A percentile compares a stretch with the other conserved stretches of the same genome.
phyloP scores from a whole-genome alignment of 176 grass and related monocot species.

The Hordeum vulgare region MorexV3_pseudomolecules_assembly NC_058520.1:536198710-536199209 shows the following conservation, averaged over 20 bases:
- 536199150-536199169: slow-evolving; percentile 72
- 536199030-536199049: no score
- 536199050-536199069: no score
- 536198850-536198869: neutral
- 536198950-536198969: no score
- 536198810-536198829: neutral
- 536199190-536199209: slow-evolving; percentile 99
- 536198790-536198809: neutral
- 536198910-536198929: no score
- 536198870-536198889: neutral
- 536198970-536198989: no score
- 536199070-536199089: no score
- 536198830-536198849: neutral
- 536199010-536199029: no score
- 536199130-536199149: no score
- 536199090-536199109: no score
- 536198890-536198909: neutral
- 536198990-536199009: no score
- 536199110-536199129: no score
- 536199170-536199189: slow-evolving; percentile 99
- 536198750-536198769: neutral
- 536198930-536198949: neutral
- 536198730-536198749: neutral
- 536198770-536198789: neutral
- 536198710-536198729: neutral